Evolutionary conservation across 345 rosid genomes (phyloP), one percentile per base, ranked within the genome.

Genomic region (Eucalyptus cloeziana): DNA sequence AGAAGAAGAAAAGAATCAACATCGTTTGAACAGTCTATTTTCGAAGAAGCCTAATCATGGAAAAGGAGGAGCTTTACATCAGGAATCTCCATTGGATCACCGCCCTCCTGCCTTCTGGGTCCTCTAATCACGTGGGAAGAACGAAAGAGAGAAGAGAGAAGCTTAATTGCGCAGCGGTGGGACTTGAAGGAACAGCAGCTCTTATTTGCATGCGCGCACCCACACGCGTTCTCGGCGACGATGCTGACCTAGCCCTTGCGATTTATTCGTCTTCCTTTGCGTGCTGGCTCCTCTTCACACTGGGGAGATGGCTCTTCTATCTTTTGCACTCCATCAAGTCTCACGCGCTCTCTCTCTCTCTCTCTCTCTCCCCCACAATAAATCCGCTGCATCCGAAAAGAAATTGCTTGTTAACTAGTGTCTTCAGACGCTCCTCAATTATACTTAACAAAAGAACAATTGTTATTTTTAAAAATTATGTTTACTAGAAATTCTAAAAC

Each of bases 401-500:
- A 62, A 62, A 62, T 13, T 62, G 5, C 13, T 56, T 22, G 13
- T 56, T 56, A 21, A 22, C 60, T 21, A 54, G 60, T 54, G 60
- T 54, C 60, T 54, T 11, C 5, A 25, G n/a, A 27, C 13, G 11
- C n/a, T 60, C 69, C 15, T 60, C 31, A 60, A 5, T 60, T 25
- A 60, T 60, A 27, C 67, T 60, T 60, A 60, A 25, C 14, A 60
- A 60, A 51, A 1, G 54, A 51, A 51, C 6, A 6, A 4, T 15
- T 50, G 52, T 51, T 16, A 51, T 51, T 51, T 50, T 15, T 5
- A 51, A 49, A 1, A 13, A 4, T 3, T 2, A 56, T 56, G 4
- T 9, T 56, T 9, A 0, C 30, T 4, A 52, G 1, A 56, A 56
- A 3, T 2, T 22, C 0, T 56, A 56, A 56, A 56, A 56, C 0